Base-by-base conservation (phyloP, 1,284 basidiomycete genomes). In the Anthracocystis walkeri region DNA sequence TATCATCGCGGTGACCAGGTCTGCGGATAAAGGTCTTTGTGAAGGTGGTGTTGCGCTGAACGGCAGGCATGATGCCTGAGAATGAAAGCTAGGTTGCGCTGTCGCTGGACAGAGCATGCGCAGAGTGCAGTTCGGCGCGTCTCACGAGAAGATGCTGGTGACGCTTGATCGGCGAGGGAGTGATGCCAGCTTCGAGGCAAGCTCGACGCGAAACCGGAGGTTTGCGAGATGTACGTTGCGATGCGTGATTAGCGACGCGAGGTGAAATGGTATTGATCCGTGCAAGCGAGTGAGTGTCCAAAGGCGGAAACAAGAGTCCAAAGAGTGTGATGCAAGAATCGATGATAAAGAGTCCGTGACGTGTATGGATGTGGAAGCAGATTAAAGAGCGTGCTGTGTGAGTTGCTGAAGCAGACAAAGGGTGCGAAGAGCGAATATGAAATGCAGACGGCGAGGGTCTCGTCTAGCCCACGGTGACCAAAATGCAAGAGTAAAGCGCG, bases 11-110 rank as follows among this genome's bases (percentile, higher is more conserved):
- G 11, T 66, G 59, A 20, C 75, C 76, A 1, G 80, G 83, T 51
- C 64, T 75, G 33, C 83, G 76, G 38, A 84, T 79, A 46, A 84
- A 84, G 42, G 83, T 82, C 66, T 78, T 82, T 44, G 78, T 68
- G 59, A 76, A 76, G 29, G 65, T 60, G 38, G 69, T 55, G 57
- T 76, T 76, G 42, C 74, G 68, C 61, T 71, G 58, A 25, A 74
- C 64, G 50, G 35, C 62, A 11, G 72, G 61, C 71, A 74, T 69
- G 40, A 14, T 74, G 61, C 16, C 57, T 20, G 16, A 3, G 14
- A 51, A n/a, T 44, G 44, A 21, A 2, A 31, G 38, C n/a, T 12
- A 20, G 38, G 40, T 16, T 45, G 51, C 23, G 27, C 25, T 25
- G 40, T 8, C 29, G 25, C 21, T 27, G 29, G 25, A 40, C 29